These are phyloP conservation scores for Zygnema cylindricum DNA, from an alignment of 139 green algal species.

Conservation along the genomic window DNA sequence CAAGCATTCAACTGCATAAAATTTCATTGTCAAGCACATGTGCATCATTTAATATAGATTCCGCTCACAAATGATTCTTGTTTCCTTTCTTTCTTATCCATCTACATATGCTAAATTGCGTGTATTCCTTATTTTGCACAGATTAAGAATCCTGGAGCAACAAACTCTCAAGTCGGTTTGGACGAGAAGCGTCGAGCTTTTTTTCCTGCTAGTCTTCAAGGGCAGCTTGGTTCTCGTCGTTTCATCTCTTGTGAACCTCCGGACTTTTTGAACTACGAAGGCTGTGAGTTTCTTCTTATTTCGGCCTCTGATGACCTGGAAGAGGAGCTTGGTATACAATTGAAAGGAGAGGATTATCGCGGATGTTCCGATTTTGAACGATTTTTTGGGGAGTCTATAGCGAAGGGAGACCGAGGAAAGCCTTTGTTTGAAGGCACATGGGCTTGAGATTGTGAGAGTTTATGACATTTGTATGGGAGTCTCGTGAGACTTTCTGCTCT, in stretches of 20 bases:
- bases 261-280: conserved; percentile 50
- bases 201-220: conserved; percentile 33
- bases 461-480: no score
- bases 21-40: no score
- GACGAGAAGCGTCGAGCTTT: background rate
- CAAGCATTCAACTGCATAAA: no score
- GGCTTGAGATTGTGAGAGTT: no score
- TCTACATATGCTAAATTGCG: no score
- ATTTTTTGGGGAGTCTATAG: background rate
- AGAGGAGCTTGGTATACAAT: conserved; percentile 41
- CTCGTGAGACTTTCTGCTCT: no score
- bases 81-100: no score
- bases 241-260: conserved; percentile 29
- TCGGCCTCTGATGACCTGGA: conserved; percentile 34
- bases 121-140: no score
- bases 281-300: conserved; percentile 47
- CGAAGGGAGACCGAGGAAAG: background rate
- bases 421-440: conserved; percentile 3
- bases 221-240: conserved; percentile 7
- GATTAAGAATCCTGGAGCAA: conserved; percentile 40
- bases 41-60: no score
- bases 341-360: background rate
- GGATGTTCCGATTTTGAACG: background rate
- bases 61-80: no score
- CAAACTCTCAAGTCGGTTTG: conserved; percentile 13